Base-by-base conservation (phyloP, 768 basidiomycete genomes). In the Mrakia gelida region DNA sequence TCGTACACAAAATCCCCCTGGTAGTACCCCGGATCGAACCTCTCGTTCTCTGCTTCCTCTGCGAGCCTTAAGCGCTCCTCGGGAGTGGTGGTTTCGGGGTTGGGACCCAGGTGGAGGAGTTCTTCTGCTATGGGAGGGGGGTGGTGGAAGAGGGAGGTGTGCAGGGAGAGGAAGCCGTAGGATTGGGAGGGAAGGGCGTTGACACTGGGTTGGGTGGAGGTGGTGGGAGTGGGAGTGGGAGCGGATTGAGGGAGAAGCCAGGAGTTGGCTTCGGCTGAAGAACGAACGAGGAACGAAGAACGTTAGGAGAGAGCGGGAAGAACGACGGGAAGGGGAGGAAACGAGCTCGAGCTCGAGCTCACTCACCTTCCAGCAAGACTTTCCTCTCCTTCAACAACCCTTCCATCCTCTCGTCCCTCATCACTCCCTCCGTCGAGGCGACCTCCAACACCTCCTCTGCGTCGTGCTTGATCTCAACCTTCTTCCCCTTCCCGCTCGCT, bases 91-190 rank as follows among this genome's bases (percentile, higher is more conserved):
- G 82, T 86, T 84, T 95, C 93, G 21, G 88, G 90, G 79, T 90
- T 88, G 26, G 85, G 72, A 6, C 92, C 92, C 21, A 94, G 87
- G 81, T 93, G 92, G 81, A 93, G 92, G 16, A 93, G 86, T 81
- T 94, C 93, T 81, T 94, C 93, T 82, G 91, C 92, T 3, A 88
- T 88, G 80, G 92, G 88, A n/a, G 85, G 84, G 13, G 90, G 89
- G 83, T 93, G 90, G 76, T 84, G 86, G 82, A 94, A 92, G 82
- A 92, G 93, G 11, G 92, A 91, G 2, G 88, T 88, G 82, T 94
- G 87, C 82, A 89, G 86, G 83, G 91, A 86, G 80, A 94, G 84
- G 84, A 95, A 94, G 7, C 93, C 93, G 80, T 95, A 95, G 15
- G 84, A 87, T 68, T 86, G 88, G 76, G 86, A 85, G 11, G 84